Base-by-base conservation (phyloP, 1,284 basidiomycete genomes). In the Puccinia horiana region DNA sequence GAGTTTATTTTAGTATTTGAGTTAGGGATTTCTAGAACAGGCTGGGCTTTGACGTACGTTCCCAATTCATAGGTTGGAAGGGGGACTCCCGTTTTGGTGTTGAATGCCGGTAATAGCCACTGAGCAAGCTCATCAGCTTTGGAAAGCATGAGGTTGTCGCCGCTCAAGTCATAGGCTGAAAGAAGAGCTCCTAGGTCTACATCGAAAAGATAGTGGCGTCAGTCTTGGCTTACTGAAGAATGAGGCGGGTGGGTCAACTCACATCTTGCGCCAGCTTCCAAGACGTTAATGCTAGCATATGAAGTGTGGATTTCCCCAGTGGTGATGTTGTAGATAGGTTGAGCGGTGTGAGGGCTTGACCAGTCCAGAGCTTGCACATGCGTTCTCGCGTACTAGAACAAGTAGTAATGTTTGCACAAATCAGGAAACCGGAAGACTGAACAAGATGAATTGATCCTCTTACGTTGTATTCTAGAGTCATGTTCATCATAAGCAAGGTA, bases 41-140 rank as follows among this genome's bases (percentile, higher is more conserved):
- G 47, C 67, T 29, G 29, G 56, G 37, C 12, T 58, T 26, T 40
- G 37, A 83, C 83, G 29, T 83, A 83, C 52, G 58, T 37, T n/a
- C 89, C 88, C 0, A 88, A 86, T 76, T 87, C 85, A 65, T 89
- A 88, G 0, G 86, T 85, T 2, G 85, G 85, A 0, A 87, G 81
- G 0, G 89, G 88, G 11, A 90, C 84, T 3, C 89, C 89, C 0
- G 86, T 86, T 44, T 84, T 67, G 2, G 89, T 90, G 42, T 88
- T 87, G 85, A 90, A 89, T 14, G 89, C 88, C 16, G 87, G 87
- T 5, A 87, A 84, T 23, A 95, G 87, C 86, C 92, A 92, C 86
- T 93, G 90, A 0, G 91, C 91, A 29, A 94, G 88, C 84, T 92
- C 88, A 85, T 91, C 89, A 0, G 93, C 92, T 84, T 90, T 86